Conservation (phyloP, 352 stramenopile species). For the Phytophthora citricola region DNA sequence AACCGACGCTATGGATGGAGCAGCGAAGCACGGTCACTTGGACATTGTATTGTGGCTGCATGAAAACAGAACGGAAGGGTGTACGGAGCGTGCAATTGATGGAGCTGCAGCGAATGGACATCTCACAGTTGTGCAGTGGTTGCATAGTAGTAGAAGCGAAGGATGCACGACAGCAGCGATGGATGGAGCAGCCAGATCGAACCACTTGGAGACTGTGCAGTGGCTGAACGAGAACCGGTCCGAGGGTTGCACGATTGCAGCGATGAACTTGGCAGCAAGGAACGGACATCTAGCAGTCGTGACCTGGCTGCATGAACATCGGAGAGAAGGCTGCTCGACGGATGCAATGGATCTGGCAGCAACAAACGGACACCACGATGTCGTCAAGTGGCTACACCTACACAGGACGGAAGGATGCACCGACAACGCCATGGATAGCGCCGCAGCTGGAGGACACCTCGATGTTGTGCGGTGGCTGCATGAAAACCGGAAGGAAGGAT, state of each 20-base stretch:
- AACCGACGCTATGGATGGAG: constrained; percentile 27
- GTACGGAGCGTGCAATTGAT: constrained; percentile 34
- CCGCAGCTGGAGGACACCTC: constrained; percentile 21
- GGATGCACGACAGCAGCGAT: constrained; percentile 32
- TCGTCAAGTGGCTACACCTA: constrained; percentile 57
- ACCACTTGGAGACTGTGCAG: constrained; percentile 21
- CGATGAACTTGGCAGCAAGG: constrained; percentile 32
- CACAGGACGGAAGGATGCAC: constrained; percentile 33
- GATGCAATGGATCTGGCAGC: constrained; percentile 33
- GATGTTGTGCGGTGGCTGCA: constrained; percentile 39
- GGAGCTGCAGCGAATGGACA: constrained; percentile 33
- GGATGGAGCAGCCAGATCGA: constrained; percentile 25
- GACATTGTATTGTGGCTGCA: constrained; percentile 31
- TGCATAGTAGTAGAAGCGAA: constrained; percentile 22
- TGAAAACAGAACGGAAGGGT: constrained; percentile 30
- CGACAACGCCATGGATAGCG: constrained; percentile 22
- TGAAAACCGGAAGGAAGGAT: constrained; percentile 30
- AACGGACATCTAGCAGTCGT: constrained; percentile 28
- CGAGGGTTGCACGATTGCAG: constrained; percentile 21
- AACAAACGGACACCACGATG: constrained; percentile 42
- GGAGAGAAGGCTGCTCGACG: constrained; percentile 25
- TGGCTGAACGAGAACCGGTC: constrained; percentile 21
- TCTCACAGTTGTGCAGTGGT: constrained; percentile 20
- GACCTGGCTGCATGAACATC: constrained; percentile 25
- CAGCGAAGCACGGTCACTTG: constrained; percentile 28